phyloP scores from a whole-genome alignment of 2,329 filamentous ascomycete genomes.

The Incumbomyces delicatus region DNA sequence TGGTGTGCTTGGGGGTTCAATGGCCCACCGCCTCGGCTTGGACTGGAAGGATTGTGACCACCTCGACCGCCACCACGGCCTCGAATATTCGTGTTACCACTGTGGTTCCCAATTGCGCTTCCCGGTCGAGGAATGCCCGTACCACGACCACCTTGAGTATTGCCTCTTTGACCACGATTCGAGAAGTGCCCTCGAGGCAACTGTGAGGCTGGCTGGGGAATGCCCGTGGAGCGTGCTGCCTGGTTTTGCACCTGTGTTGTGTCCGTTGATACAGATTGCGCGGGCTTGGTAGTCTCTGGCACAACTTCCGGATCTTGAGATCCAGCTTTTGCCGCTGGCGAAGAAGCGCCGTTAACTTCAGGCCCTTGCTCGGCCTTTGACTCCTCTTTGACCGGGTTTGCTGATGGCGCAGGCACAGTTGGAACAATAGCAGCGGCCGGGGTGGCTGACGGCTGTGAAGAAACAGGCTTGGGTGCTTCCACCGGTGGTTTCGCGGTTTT shows the following conservation, averaged over 20 bases:
- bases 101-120: slow-evolving; percentile 9
- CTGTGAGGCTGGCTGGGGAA: slow-evolving; percentile 8
- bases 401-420: slow-evolving; percentile 13
- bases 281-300: slow-evolving; percentile 10
- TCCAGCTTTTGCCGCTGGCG: slow-evolving; percentile 4
- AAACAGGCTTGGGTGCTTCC: slow-evolving; percentile 21
- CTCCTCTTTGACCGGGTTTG: slow-evolving; percentile 5
- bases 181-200: slow-evolving; percentile 9
- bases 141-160: slow-evolving; percentile 24
- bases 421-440: slow-evolving; percentile 10
- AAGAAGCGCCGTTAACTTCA: slow-evolving; percentile 15
- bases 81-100: slow-evolving; percentile 31
- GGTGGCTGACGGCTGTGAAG: slow-evolving; percentile 23
- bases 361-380: slow-evolving; percentile 7
- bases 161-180: slow-evolving; percentile 9
- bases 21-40: slow-evolving; percentile 25
- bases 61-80: slow-evolving; percentile 33
- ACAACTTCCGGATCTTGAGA: slow-evolving; percentile 14
- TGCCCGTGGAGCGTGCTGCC: slow-evolving; percentile 13
- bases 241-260: slow-evolving; percentile 11
- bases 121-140: slow-evolving; percentile 35
- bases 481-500: slow-evolving; percentile 53
- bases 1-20: slow-evolving; percentile 43
- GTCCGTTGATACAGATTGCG: slow-evolving; percentile 8
- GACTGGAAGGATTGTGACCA: slow-evolving; percentile 17